Percentiles rank a stretch among this genome's conserved stretches.
These are phyloP conservation scores for Cyamopsis tetragonoloba DNA, from an alignment of 306 rosid genomes.

Conservation along the genomic window DNA sequence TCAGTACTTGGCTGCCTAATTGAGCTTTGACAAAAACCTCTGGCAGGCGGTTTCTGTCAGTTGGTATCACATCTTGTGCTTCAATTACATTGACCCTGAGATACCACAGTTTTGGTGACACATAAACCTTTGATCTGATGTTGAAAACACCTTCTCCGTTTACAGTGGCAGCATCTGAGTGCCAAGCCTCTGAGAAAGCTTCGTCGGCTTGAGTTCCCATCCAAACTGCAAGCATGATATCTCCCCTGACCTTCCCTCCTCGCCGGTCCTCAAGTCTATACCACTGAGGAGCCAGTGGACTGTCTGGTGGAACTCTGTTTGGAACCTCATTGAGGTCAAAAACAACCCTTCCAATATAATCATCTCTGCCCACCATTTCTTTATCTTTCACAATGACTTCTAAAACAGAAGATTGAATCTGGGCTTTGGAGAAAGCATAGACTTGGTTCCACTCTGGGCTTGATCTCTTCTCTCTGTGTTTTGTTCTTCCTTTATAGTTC, in stretches of 20 bases:
- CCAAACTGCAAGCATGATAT: conserved; percentile 93
- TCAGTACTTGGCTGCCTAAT: conserved; percentile 73
- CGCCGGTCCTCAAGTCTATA: conserved; percentile 71
- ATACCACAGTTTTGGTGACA: conserved; percentile 95
- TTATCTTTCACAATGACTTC: conserved; percentile 87
- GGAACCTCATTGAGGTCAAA: conserved; percentile 90
- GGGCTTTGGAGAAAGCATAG: conserved; percentile 85
- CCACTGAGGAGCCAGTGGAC: conserved; percentile 96
- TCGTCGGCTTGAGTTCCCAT: conserved; percentile 98
- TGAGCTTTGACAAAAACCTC: conserved; percentile 80
- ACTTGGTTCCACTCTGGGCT: conserved; percentile 98
- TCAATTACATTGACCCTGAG: conserved; percentile 75
- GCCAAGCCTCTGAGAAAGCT: conserved; percentile 94
- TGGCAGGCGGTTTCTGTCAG: conserved; percentile 64
- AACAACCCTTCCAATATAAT: conserved; percentile 69
- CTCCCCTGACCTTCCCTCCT: conserved; percentile 77
- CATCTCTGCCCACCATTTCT: conserved; percentile 89
- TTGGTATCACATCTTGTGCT: conserved; percentile 86
- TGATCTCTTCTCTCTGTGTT: conserved; percentile 61
- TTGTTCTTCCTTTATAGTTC: conserved; percentile 85
- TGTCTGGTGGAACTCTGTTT: conserved; percentile 88
- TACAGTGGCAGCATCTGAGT: conserved; percentile 82
- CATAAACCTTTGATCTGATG: conserved; percentile 84
- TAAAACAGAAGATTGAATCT: conserved; percentile 69
- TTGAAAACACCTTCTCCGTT: conserved; percentile 80